Conservation (phyloP, 2,329 filamentous ascomycete genomes). For the Fusarium pseudoanthophilum region DNA sequence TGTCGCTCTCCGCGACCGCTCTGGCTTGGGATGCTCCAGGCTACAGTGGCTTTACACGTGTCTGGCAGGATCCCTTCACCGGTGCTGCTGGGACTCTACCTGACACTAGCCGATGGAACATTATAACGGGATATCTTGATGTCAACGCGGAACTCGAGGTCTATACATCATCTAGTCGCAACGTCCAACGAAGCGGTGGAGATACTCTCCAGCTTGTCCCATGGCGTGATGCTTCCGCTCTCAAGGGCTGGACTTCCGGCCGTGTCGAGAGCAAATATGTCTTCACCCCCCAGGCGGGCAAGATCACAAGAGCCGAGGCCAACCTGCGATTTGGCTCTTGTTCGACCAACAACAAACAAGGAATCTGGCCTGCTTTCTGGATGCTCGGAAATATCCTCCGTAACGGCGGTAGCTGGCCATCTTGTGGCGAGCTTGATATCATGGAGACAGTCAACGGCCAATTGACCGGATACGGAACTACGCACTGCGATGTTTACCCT, state of each 20-base stretch:
- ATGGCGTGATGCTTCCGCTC: slow-evolving; percentile 47
- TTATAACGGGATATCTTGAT: slow-evolving; percentile 52
- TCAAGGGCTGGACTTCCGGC: slow-evolving; percentile 59
- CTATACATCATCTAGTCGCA: slow-evolving; percentile 56
- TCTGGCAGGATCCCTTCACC: slow-evolving; percentile 60
- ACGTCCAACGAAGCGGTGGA: slow-evolving; percentile 62
- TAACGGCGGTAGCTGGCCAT: slow-evolving; percentile 38
- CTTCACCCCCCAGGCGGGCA: slow-evolving; percentile 56
- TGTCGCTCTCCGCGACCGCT: neutral
- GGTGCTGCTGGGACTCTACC: slow-evolving; percentile 52
- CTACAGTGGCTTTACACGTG: slow-evolving; percentile 52
- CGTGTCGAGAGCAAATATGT: slow-evolving; percentile 59
- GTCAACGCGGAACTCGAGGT: slow-evolving; percentile 61
- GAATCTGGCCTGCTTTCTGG: slow-evolving; percentile 50
- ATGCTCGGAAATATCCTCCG: slow-evolving; percentile 40
- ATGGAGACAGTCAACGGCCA: slow-evolving; percentile 37
- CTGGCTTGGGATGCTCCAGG: slow-evolving; percentile 47
- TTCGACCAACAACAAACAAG: slow-evolving; percentile 52
- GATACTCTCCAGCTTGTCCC: slow-evolving; percentile 62
- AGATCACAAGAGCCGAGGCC: slow-evolving; percentile 55
- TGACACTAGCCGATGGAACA: slow-evolving; percentile 57
- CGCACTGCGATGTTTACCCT: slow-evolving; percentile 37
- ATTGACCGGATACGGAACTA: slow-evolving; percentile 32
- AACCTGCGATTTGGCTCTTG: slow-evolving; percentile 59
- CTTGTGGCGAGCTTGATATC: slow-evolving; percentile 37